Evolutionary conservation across 495 filamentous ascomycete genomes (phyloP).

Genomic region (Penicillium goetzii): DNA sequence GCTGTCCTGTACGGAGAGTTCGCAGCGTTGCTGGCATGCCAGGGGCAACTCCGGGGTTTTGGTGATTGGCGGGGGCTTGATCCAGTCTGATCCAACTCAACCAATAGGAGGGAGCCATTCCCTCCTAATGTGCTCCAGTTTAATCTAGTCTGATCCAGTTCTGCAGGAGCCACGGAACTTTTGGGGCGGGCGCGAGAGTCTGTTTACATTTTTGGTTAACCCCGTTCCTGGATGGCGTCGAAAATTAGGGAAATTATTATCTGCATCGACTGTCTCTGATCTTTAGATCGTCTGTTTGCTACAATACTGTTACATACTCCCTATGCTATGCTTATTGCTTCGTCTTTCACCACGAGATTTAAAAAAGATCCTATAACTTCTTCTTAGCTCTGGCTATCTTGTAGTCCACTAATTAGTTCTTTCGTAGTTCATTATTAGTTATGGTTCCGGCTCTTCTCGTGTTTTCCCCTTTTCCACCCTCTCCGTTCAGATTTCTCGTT

Average conservation of each 20-base stretch:
- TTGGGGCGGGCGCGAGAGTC: slow-evolving; percentile 1
- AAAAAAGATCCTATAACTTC: background rate
- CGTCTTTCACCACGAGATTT: background rate
- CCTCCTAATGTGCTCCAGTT: background rate
- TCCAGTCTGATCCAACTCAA: background rate
- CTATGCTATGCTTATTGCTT: too few species aligned
- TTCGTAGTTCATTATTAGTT: background rate
- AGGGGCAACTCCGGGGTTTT: slow-evolving; percentile 18
- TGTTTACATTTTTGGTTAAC: slow-evolving; percentile 7
- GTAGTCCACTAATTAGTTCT: background rate
- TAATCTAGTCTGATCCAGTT: slow-evolving; percentile 25
- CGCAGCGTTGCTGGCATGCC: slow-evolving; percentile 12
- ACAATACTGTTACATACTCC: too few species aligned
- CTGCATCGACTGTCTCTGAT: background rate
- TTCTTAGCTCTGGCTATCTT: background rate
- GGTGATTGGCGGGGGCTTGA: slow-evolving; percentile 20
- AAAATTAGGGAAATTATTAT: background rate
- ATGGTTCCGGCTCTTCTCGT: slow-evolving; percentile 1
- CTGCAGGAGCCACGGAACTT: slow-evolving; percentile 34
- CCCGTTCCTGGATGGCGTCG: slow-evolving; percentile 1
- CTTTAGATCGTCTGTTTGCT: too few species aligned
- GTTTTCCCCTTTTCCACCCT: background rate
- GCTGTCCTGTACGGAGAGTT: background rate
- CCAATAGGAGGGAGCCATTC: background rate
- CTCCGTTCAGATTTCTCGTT: background rate